Conservation (phyloP, 1,284 basidiomycete species). For the Apiotrichum gamsii region DNA sequence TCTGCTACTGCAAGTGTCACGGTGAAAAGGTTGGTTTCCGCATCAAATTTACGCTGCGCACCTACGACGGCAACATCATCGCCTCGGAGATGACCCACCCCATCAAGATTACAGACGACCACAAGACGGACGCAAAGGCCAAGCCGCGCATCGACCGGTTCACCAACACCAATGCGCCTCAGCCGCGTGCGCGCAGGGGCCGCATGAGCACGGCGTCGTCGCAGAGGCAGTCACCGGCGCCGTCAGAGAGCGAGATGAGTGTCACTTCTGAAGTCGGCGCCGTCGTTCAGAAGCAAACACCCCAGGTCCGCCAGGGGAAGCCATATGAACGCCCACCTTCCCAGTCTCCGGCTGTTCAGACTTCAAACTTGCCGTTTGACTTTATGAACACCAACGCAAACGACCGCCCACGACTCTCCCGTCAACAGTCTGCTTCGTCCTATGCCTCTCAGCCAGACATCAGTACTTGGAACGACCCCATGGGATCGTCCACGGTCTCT, state of each 20-base stretch:
- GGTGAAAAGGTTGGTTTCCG: slow-evolving; percentile 93
- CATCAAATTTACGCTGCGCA: slow-evolving; percentile 82
- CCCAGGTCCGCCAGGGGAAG: slow-evolving; percentile 32
- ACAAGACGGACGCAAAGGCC: slow-evolving; percentile 64
- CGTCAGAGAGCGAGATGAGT: slow-evolving; percentile 38
- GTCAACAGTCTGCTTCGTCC: slow-evolving; percentile 29
- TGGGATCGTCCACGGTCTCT: slow-evolving; percentile 29
- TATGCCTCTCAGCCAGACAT: slow-evolving; percentile 14
- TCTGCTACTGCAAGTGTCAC: slow-evolving; percentile 98
- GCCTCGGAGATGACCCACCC: slow-evolving; percentile 79
- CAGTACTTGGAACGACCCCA: slow-evolving; percentile 14
- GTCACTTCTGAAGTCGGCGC: slow-evolving; percentile 42
- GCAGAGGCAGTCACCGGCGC: slow-evolving; percentile 33
- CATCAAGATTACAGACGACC: slow-evolving; percentile 99
- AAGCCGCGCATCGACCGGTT: slow-evolving; percentile 27
- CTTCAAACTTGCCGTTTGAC: slow-evolving; percentile 23
- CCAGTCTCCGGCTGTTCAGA: slow-evolving; percentile 26
- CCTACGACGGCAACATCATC: slow-evolving; percentile 70
- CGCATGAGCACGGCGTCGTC: slow-evolving; percentile 37
- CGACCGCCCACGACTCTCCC: slow-evolving; percentile 21
- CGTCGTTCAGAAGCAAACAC: slow-evolving; percentile 37
- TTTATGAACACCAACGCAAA: slow-evolving; percentile 8
- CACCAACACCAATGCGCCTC: slow-evolving; percentile 5
- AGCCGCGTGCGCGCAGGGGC: slow-evolving; percentile 32
- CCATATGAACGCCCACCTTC: slow-evolving; percentile 40